Percentiles rank a stretch among this genome's conserved stretches.
phyloP scores from a whole-genome alignment of 129 eudicot species.

The Glebionis coronaria region DNA sequence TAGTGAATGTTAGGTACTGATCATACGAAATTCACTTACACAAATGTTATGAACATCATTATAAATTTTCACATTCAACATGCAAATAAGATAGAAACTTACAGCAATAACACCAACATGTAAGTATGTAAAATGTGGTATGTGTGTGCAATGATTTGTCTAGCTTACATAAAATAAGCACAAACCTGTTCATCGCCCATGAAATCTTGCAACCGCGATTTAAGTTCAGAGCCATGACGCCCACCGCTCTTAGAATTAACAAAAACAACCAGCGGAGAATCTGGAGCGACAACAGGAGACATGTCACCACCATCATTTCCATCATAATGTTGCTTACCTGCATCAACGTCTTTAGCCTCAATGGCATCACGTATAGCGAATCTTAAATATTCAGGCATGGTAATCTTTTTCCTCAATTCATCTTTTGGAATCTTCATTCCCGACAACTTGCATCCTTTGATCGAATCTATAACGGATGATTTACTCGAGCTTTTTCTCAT shows the following conservation, averaged over 20 bases:
- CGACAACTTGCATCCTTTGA: slow-evolving; percentile 44
- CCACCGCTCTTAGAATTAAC: slow-evolving; percentile 73
- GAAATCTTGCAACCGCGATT: slow-evolving; percentile 43
- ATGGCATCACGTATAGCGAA: slow-evolving; percentile 56
- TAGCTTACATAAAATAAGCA: background rate
- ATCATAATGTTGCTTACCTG: slow-evolving; percentile 32
- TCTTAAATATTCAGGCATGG: slow-evolving; percentile 55
- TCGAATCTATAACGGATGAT: slow-evolving; percentile 65
- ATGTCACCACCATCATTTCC: slow-evolving; percentile 19
- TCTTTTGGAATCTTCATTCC: slow-evolving; percentile 43
- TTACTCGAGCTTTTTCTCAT: slow-evolving; percentile 32
- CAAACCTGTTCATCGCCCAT: slow-evolving; percentile 77
- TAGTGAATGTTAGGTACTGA: no score
- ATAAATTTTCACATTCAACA: no score
- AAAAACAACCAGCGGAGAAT: slow-evolving; percentile 58
- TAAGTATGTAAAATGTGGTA: background rate
- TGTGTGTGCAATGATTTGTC: no score
- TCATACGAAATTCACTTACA: no score
- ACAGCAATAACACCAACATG: background rate
- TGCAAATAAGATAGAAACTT: no score
- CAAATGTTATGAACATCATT: no score
- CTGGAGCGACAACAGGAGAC: slow-evolving; percentile 33
- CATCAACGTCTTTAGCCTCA: slow-evolving; percentile 34
- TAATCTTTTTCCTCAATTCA: slow-evolving; percentile 43
- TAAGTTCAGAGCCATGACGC: slow-evolving; percentile 61